phyloP scores from a whole-genome alignment of 2,329 filamentous ascomycete species.

The Aurifilum marmelostoma region DNA sequence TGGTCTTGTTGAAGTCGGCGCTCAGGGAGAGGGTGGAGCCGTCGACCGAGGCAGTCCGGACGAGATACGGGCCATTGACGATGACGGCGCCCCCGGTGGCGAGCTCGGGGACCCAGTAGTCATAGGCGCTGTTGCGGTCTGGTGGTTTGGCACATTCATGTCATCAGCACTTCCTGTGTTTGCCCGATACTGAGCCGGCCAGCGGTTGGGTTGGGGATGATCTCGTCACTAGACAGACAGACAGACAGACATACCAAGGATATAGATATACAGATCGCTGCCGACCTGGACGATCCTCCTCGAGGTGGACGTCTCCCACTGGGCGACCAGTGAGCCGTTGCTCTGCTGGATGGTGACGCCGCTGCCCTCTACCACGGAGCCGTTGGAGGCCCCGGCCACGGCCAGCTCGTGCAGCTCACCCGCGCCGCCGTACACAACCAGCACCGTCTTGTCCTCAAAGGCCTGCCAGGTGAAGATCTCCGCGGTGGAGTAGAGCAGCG shows the following conservation, averaged over 20 bases:
- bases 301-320: constrained; percentile 38
- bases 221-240: not conserved
- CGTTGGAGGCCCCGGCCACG: constrained; percentile 36
- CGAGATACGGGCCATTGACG: constrained; percentile 65
- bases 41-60: constrained; percentile 61
- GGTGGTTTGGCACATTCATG: not conserved
- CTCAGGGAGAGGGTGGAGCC: constrained; percentile 62
- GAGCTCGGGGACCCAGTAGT: constrained; percentile 68
- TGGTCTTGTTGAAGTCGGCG: constrained; percentile 74
- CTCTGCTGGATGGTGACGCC: constrained; percentile 33
- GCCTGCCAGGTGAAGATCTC: constrained; percentile 73
- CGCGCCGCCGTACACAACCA: constrained; percentile 67
- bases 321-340: constrained; percentile 33
- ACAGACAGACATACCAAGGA: constrained; percentile 50
- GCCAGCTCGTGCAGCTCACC: constrained; percentile 67
- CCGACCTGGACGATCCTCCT: constrained; percentile 40
- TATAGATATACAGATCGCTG: constrained; percentile 48
- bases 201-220: too few species aligned
- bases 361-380: constrained; percentile 29
- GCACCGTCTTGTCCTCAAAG: constrained; percentile 59
- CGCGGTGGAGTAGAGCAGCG: constrained; percentile 68
- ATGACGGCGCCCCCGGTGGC: constrained; percentile 47
- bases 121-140: constrained; percentile 63
- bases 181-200: not conserved
- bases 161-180: constrained; percentile 4